These are phyloP conservation scores for Volvox reticuliferus DNA, from an alignment of 139 green algal genomes.

Conservation along the genomic window DNA sequence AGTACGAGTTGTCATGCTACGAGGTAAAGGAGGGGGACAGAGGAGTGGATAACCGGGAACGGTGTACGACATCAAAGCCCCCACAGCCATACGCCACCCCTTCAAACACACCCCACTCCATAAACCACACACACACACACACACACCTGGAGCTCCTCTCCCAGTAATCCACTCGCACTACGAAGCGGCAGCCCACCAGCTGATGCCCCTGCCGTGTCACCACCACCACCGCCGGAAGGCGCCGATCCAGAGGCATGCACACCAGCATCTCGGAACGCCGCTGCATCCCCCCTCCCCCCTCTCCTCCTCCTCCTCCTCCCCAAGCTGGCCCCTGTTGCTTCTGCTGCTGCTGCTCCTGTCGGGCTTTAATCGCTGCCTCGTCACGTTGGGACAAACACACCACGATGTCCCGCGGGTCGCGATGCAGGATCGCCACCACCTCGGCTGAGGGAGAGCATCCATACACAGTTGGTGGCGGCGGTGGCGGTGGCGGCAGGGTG, in stretches of 20 bases:
- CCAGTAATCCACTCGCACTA: conserved; percentile 70
- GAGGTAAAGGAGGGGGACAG: no score
- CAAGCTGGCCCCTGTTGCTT: background rate
- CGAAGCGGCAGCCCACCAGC: conserved; percentile 66
- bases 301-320: no score
- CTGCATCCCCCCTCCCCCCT: background rate
- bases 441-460: background rate
- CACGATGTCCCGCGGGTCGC: conserved; percentile 34
- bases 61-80: no score
- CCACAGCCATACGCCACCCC: no score
- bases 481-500: no score
- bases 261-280: conserved; percentile 50
- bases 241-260: conserved; percentile 61
- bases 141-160: conserved; percentile 32
- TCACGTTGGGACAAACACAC: conserved; percentile 27
- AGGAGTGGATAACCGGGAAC: no score
- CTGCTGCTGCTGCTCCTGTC: background rate
- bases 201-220: conserved; percentile 42
- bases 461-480: no score
- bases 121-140: background rate
- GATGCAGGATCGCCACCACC: conserved; percentile 49
- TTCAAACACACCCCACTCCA: background rate
- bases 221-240: conserved; percentile 59
- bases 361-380: conserved; percentile 4
- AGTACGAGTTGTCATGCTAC: no score